Percentiles rank a stretch among this genome's conserved stretches.
These are phyloP conservation scores for Yamadazyma insecticola DNA, from an alignment of 805 yeast genomes.

Conservation along the genomic window DNA sequence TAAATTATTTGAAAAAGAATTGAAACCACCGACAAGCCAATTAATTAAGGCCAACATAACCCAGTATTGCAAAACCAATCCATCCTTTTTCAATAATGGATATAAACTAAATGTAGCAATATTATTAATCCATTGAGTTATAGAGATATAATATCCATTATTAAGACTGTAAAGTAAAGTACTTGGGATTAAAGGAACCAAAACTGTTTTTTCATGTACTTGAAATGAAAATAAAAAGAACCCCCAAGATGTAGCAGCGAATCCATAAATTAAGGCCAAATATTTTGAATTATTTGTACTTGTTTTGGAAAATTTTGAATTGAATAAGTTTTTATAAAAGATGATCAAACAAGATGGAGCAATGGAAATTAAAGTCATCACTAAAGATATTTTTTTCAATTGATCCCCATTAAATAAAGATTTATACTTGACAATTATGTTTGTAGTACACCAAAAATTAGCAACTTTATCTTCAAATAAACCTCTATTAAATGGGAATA, in stretches of 20 bases:
- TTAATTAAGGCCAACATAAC: constrained; percentile 53
- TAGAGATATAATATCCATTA: constrained; percentile 57
- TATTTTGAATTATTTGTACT: constrained; percentile 12
- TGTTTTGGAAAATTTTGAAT: constrained; percentile 11
- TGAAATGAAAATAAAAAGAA: constrained; percentile 90
- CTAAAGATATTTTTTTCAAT: constrained; percentile 55
- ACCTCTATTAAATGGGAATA: constrained; percentile 92
- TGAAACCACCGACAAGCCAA: constrained; percentile 26
- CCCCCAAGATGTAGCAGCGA: constrained; percentile 80
- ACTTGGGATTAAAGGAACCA: constrained; percentile 84
- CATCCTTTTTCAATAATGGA: constrained; percentile 80
- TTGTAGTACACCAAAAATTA: constrained; percentile 95
- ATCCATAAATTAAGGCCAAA: constrained; percentile 50
- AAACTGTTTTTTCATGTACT: constrained; percentile 90
- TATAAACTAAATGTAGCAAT: constrained; percentile 80
- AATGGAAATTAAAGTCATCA: constrained; percentile 43
- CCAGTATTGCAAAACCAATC: constrained; percentile 65
- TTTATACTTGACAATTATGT: constrained; percentile 69
- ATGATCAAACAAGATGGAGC: constrained; percentile 27
- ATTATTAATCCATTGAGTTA: constrained; percentile 85
- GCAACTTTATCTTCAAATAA: constrained; percentile 97
- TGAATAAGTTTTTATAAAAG: constrained; percentile 32
- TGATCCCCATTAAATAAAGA: constrained; percentile 47
- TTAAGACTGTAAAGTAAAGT: constrained; percentile 58
- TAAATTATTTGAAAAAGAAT: constrained; percentile 11